phyloP scores from a whole-genome alignment of 2,329 filamentous ascomycete genomes.

The Cryphonectria parasitica region DNA sequence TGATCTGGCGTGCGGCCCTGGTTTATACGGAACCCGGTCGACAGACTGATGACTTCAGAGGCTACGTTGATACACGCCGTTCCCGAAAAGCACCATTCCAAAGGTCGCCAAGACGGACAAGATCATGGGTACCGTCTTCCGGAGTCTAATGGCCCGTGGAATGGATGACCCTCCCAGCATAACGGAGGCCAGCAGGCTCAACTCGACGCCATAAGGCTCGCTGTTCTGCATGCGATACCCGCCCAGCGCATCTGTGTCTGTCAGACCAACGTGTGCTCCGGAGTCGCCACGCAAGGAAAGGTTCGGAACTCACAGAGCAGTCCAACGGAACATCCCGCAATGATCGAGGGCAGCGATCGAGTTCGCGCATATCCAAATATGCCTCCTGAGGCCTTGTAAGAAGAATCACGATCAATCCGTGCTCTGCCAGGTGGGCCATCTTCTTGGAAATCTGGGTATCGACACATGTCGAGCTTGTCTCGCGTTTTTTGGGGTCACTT shows the following conservation, averaged over 20 bases:
- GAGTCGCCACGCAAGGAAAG: background rate
- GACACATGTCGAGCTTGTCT: background rate
- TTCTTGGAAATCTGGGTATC: background rate
- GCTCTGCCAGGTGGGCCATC: background rate
- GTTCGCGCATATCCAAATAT: constrained; percentile 85
- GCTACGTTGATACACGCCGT: constrained; percentile 46
- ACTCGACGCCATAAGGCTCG: constrained; percentile 81
- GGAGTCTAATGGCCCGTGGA: constrained; percentile 79
- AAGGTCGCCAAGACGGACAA: constrained; percentile 79
- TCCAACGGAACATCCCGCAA: constrained; percentile 83
- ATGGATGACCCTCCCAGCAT: constrained; percentile 83
- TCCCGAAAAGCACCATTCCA: constrained; percentile 79
- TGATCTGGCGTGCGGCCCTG: background rate
- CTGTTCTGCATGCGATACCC: constrained; percentile 77
- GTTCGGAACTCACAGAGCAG: constrained; percentile 53
- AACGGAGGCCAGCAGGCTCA: constrained; percentile 86
- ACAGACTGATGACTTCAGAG: background rate
- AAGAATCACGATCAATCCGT: constrained; percentile 10
- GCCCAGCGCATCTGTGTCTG: constrained; percentile 68
- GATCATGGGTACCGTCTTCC: constrained; percentile 82
- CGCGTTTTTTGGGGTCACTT: background rate
- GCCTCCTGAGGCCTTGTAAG: constrained; percentile 71
- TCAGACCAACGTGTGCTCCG: background rate
- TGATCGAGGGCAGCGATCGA: constrained; percentile 83
- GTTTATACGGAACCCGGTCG: background rate